Conservation (phyloP, 2,329 filamentous ascomycete genomes). For the Salinomyces thailandicus region DNA sequence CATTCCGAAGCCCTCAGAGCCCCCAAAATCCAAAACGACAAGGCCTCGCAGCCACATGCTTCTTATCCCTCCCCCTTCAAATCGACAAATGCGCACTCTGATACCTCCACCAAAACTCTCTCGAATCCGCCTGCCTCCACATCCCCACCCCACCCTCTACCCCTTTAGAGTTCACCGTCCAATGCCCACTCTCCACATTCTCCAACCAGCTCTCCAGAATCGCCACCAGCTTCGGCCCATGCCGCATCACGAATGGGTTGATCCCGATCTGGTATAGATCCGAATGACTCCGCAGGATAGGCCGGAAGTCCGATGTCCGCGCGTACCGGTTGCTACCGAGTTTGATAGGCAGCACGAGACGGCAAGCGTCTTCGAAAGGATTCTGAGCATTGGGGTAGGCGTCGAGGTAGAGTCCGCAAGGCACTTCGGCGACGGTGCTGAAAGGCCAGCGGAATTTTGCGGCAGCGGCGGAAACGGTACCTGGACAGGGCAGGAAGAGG, state of each 20-base stretch:
- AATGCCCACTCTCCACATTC: constrained; percentile 24
- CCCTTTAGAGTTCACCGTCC: constrained; percentile 23
- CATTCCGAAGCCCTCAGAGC: too few species aligned
- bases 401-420: constrained; percentile 27
- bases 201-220: constrained; percentile 25
- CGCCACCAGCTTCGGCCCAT: constrained; percentile 24
- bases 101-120: constrained; percentile 26
- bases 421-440: constrained; percentile 22
- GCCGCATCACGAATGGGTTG: constrained; percentile 25
- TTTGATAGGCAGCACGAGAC: constrained; percentile 23
- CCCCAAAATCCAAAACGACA: too few species aligned
- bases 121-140: constrained; percentile 25
- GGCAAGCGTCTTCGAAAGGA: constrained; percentile 26
- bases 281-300: constrained; percentile 21
- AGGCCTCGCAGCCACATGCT: too few species aligned
- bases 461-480: constrained; percentile 22
- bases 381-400: constrained; percentile 24
- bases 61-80: too few species aligned
- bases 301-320: constrained; percentile 21
- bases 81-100: constrained; percentile 8
- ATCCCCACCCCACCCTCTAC: constrained; percentile 23
- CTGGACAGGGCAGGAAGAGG: constrained; percentile 23
- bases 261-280: constrained; percentile 25
- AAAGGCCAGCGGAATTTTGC: constrained; percentile 26
- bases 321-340: constrained; percentile 22